Conservation (phyloP, 106 monocot genomes). For the Platanthera guangdongensis region DNA sequence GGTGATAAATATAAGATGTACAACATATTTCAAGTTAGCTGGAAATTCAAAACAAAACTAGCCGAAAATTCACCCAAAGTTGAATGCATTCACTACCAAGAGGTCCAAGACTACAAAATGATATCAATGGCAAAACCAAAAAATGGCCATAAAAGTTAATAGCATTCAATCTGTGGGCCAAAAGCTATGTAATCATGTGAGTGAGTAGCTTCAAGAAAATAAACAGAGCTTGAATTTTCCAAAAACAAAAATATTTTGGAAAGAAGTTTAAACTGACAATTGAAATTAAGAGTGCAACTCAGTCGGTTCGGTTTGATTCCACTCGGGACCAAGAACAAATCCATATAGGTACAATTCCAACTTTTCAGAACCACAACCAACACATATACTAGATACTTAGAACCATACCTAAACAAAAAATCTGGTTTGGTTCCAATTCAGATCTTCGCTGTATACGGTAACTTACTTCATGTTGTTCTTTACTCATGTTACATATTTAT, state of each 20-base stretch:
- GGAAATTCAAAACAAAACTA: background rate
- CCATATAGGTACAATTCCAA: no score
- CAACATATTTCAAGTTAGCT: background rate
- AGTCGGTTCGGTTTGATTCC: no score
- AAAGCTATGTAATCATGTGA: background rate
- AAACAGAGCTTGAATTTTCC: background rate
- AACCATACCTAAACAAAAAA: no score
- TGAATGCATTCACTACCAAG: background rate
- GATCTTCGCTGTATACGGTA: no score
- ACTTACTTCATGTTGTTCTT: no score
- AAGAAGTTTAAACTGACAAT: background rate
- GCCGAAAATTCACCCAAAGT: background rate
- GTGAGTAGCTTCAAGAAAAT: background rate
- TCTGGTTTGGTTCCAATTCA: no score
- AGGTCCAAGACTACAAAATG: background rate
- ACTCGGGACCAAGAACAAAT: no score
- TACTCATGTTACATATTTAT: no score
- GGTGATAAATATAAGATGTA: background rate
- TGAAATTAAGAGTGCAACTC: background rate
- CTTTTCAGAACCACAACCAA: no score
- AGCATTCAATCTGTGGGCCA: background rate
- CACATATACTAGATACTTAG: no score
- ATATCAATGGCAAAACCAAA: background rate
- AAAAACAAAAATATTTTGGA: background rate
- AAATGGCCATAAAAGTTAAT: background rate